Percentiles rank a stretch among this genome's conserved stretches.
Evolutionary conservation across 495 filamentous ascomycete species (phyloP).

Genomic region (Penicillium alfredii): DNA sequence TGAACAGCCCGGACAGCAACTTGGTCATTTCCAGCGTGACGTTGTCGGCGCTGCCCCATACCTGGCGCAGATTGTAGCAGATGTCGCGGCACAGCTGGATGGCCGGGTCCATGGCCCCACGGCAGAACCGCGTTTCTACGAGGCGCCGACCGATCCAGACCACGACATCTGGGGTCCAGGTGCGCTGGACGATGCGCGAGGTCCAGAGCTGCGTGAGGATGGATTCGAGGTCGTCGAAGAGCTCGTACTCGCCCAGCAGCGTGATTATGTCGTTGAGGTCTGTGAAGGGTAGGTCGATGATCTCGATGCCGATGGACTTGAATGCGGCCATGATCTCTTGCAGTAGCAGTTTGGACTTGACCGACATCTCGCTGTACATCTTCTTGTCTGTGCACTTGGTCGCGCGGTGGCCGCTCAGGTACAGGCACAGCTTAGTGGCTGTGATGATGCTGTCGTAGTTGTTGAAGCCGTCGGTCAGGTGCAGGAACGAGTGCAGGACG

Average conservation of each 20-base stretch:
- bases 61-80: conserved; percentile 58
- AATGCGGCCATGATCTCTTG: conserved; percentile 46
- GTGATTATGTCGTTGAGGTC: conserved; percentile 51
- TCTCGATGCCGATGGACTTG: conserved; percentile 44
- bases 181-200: conserved; percentile 53
- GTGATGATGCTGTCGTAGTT: conserved; percentile 41
- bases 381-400: conserved; percentile 34
- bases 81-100: conserved; percentile 54
- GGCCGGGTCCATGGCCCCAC: conserved; percentile 36
- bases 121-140: conserved; percentile 51
- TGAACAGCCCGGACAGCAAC: conserved; percentile 51
- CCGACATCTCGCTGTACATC: conserved; percentile 41
- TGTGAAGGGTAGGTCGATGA: conserved; percentile 45
- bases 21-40: conserved; percentile 51
- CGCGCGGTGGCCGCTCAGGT: conserved; percentile 46
- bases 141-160: conserved; percentile 52
- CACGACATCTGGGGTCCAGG: conserved; percentile 48
- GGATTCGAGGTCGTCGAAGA: conserved; percentile 53
- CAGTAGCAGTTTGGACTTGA: conserved; percentile 49
- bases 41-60: conserved; percentile 49
- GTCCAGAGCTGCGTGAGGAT: conserved; percentile 56
- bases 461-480: conserved; percentile 48
- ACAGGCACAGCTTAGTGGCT: conserved; percentile 51
- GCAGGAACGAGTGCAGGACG: conserved; percentile 51
- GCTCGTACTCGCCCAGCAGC: conserved; percentile 52